Percentiles rank a stretch among this genome's conserved stretches.
phyloP scores from a whole-genome alignment of 495 filamentous ascomycete genomes.

The Cercophora scortea region DNA sequence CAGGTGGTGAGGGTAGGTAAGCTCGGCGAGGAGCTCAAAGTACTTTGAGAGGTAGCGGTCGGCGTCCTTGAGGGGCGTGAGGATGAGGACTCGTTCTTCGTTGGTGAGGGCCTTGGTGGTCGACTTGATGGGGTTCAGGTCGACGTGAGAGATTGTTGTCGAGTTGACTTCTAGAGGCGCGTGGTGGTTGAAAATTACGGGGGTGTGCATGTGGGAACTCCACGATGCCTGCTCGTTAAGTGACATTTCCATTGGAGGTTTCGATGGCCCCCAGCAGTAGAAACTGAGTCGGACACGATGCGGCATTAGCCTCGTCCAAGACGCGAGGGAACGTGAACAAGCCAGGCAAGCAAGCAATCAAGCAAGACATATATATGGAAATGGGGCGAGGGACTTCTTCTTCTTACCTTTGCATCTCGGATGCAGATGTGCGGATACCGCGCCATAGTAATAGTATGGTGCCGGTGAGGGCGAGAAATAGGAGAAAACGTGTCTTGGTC shows the following conservation, averaged over 20 bases:
- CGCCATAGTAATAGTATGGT: constrained; percentile 84
- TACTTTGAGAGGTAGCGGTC: constrained; percentile 72
- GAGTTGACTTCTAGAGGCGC: constrained; percentile 76
- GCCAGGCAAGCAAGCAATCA: neutral
- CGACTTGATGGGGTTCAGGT: constrained; percentile 81
- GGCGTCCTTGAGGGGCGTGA: constrained; percentile 91
- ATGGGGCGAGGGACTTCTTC: constrained; percentile 18
- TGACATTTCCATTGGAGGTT: constrained; percentile 89
- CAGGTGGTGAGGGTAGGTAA: constrained; percentile 90
- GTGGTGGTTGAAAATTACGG: constrained; percentile 94
- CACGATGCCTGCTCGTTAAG: constrained; percentile 83
- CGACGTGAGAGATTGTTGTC: constrained; percentile 63
- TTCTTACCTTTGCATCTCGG: constrained; percentile 79
- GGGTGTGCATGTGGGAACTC: constrained; percentile 81
- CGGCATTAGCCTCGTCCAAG: neutral
- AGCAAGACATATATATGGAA: neutral
- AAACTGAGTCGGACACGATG: constrained; percentile 51
- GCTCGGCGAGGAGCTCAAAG: constrained; percentile 83
- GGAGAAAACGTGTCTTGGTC: constrained; percentile 69
- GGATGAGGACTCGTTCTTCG: constrained; percentile 84
- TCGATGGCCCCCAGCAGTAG: constrained; percentile 92
- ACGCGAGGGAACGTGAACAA: neutral
- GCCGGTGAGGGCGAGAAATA: constrained; percentile 63
- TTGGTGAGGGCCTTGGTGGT: constrained; percentile 68
- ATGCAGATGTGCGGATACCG: constrained; percentile 70